Base-by-base conservation (phyloP, 2,329 filamentous ascomycete genomes). In the Aspergillus ustus region DNA sequence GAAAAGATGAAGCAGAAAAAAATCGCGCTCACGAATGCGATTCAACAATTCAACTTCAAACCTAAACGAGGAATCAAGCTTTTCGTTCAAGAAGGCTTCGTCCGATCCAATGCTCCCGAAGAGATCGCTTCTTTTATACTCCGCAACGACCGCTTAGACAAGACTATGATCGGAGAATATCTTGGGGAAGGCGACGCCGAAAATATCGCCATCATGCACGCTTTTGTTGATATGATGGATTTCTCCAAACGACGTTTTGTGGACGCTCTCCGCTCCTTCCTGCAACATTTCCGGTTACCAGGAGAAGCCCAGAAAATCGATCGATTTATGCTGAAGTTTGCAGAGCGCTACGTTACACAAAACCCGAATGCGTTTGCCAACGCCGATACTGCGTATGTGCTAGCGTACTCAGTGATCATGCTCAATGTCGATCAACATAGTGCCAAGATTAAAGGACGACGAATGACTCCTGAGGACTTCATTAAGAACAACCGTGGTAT, bases 401-500 rank as follows among this genome's bases (percentile, higher is more conserved):
- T 99, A 43, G 90, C 93, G 0, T 99, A 99, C 78, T 98, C 94
- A 0, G 95, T 98, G 59, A 97, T 99, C 70, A 83, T 99, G 86
- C 82, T 99, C 55, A 99, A 99, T 76, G 97, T 93, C 1, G 95
- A 99, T 81, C 86, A 94, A 69, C 95, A 99, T 80, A 98, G 94
- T 76, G 84, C 82, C 66, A 97, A 97, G 75, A 86, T 99, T 70
- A 89, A 88, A 72, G 83, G 83, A 1, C 87, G 86, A 68, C 89
- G 93, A 57, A 99, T 99, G 95, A 96, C 90, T 28, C 93, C 93
- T 67, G 91, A 97, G 65, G 96, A 99, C 68, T 99, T 99, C 73
- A 97, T 99, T 82, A 97, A 96, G 82, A 99, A 99, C 79, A 99
- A 99, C 77, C 85, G 95, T 29, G 95, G 95, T 61, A 99, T 99